Conservation (phyloP, 306 rosid species). For the Medicago ruthenica region DNA sequence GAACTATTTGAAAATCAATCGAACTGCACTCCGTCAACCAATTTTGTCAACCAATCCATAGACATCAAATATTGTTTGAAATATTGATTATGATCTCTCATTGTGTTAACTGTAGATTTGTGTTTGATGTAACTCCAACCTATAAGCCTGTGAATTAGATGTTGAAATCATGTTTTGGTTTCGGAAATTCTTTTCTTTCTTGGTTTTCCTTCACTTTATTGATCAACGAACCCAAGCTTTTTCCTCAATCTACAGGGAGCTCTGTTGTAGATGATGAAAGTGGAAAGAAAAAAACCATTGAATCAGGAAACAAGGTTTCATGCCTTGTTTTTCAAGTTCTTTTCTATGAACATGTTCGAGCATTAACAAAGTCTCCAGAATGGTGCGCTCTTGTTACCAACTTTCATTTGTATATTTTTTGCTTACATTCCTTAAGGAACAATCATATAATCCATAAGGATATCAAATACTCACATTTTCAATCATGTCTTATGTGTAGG, state of each 20-base stretch:
- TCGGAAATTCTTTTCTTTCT: slow-evolving; percentile 26
- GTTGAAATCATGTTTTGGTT: not conserved
- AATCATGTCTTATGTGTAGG: slow-evolving; percentile 54
- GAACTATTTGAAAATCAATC: not conserved
- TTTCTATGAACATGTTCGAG: slow-evolving; percentile 76
- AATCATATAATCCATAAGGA: not conserved
- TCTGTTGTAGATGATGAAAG: slow-evolving; percentile 81
- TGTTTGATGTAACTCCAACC: slow-evolving; percentile 10
- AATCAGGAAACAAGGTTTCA: slow-evolving; percentile 89
- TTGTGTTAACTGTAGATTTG: not conserved
- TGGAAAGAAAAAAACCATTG: slow-evolving; percentile 84
- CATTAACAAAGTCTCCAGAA: slow-evolving; percentile 65
- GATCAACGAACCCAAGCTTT: too few species aligned
- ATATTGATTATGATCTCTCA: not conserved
- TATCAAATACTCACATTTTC: slow-evolving; percentile 35
- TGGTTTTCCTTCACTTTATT: slow-evolving; percentile 38
- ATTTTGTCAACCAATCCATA: slow-evolving; percentile 6
- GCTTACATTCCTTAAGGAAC: not conserved
- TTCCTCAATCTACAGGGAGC: too few species aligned
- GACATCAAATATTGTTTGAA: too few species aligned
- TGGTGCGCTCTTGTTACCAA: slow-evolving; percentile 58
- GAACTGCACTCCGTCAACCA: not conserved
- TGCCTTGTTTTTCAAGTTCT: slow-evolving; percentile 83
- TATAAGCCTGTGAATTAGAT: not conserved
- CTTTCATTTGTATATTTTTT: slow-evolving; percentile 6